Evolutionary conservation across 192 early-diverging fungal genomes (phyloP), one percentile per base, ranked within the genome.

Genomic region (Umbelopsis vinacea): DNA sequence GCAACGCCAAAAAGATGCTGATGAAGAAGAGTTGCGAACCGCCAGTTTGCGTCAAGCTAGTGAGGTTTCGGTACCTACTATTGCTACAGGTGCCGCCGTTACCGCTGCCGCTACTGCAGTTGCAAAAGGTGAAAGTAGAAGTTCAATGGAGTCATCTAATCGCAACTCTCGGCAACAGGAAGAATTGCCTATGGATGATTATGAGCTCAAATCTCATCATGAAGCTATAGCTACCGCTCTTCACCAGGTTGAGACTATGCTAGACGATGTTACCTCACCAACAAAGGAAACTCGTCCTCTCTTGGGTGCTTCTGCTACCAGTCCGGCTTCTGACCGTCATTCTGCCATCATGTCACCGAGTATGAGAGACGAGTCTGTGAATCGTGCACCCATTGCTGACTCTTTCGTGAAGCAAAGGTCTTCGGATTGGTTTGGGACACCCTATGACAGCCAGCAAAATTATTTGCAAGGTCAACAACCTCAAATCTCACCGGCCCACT

Each of bases 191-290:
- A 17, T 37, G 1, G 10, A 35, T 17, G 57, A 63, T 63, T 17
- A 37, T 12, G 57, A 63, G 35, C 33, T 63, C 14, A 63, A 37
- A 37, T 63, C 57, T 63, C 57, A 63, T 17, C 57, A 63, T 37
- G 57, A 63, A 22, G 57, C 57, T 2, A 63, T 63, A 37, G 57
- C 57, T 37, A 35, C 33, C 3, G 57, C 57, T 3, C 57, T 63
- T 15, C 57, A 63, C 17, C 29, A 63, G 33, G 57, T 63, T 17
- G 57, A 63, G 26, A 63, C 29, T 4, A 63, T 63, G 5, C 4
- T 63, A 29, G 57, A 63, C 33, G 57, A 63, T 63, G 57, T 35
- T 8, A 35, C 17, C 26, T 35, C 33, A n/a, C 26, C 26, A 37
- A 14, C 29, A n/a, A 29, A 37, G 14, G 17, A 63, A 12, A 3